Evolutionary conservation across 2,329 filamentous ascomycete genomes (phyloP).

Genomic region (Hymenoscyphus infarciens): DNA sequence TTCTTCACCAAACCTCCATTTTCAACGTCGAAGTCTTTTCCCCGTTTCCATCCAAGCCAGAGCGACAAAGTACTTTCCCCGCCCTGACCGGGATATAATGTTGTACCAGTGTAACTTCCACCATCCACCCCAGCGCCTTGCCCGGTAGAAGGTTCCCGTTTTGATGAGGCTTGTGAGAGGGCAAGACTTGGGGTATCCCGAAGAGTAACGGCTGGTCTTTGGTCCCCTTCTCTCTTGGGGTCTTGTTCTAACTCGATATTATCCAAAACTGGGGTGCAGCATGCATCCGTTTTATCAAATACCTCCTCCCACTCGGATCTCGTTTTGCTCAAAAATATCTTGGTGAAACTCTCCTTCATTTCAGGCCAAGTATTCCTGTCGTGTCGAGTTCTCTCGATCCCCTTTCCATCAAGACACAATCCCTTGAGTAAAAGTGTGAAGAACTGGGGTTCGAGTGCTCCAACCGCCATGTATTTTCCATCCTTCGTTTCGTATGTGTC

Average conservation of each 20-base stretch:
- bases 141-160: conserved; percentile 39
- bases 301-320: conserved; percentile 77
- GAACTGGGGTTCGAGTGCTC: conserved; percentile 85
- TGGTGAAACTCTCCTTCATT: conserved; percentile 58
- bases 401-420: conserved; percentile 53
- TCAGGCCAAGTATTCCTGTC: conserved; percentile 66
- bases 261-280: conserved; percentile 81
- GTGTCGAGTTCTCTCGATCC: conserved; percentile 51
- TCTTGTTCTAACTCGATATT: conserved; percentile 64
- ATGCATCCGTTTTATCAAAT: conserved; percentile 90
- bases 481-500: conserved; percentile 84
- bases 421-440: conserved; percentile 66
- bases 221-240: conserved; percentile 57
- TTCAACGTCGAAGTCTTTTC: conserved; percentile 64
- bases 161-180: conserved; percentile 46
- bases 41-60: conserved; percentile 78
- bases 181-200: conserved; percentile 65
- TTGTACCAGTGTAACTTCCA: conserved; percentile 59
- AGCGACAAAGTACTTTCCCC: conserved; percentile 64
- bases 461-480: conserved; percentile 78
- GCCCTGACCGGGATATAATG: conserved; percentile 64
- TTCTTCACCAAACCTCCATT: conserved; percentile 58
- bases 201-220: conserved; percentile 67
- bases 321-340: conserved; percentile 65
- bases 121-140: conserved; percentile 65